A percentile compares a stretch with the other conserved stretches of the same genome.
These are phyloP conservation scores for Aurifilum marmelostoma DNA, from an alignment of 2,329 filamentous ascomycete genomes.

Conservation along the genomic window DNA sequence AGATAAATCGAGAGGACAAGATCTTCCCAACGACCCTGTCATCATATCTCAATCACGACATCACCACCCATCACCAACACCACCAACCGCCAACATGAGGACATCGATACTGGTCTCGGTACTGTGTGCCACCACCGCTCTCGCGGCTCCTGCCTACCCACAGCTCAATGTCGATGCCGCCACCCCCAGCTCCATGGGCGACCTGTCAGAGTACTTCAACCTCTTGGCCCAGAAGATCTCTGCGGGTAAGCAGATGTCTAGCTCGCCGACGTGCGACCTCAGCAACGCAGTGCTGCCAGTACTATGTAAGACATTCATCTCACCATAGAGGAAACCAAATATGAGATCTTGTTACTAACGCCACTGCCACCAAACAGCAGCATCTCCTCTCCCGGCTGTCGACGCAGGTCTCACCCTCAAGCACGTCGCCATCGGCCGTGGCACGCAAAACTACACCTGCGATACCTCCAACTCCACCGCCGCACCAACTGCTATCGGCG, in stretches of 20 bases:
- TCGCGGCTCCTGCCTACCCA: slow-evolving; percentile 53
- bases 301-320: slow-evolving; percentile 17
- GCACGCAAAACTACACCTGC: slow-evolving; percentile 95
- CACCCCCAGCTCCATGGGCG: slow-evolving; percentile 44
- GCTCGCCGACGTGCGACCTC: slow-evolving; percentile 56
- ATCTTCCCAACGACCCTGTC: neutral
- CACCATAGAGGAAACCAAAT: slow-evolving; percentile 23
- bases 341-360: slow-evolving; percentile 33
- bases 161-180: slow-evolving; percentile 45
- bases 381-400: slow-evolving; percentile 63
- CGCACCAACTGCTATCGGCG: slow-evolving; percentile 69
- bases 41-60: neutral
- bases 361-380: slow-evolving; percentile 44
- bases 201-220: slow-evolving; percentile 65
- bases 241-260: slow-evolving; percentile 45
- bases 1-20: neutral
- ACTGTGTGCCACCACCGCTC: slow-evolving; percentile 47
- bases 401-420: slow-evolving; percentile 64
- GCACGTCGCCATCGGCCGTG: slow-evolving; percentile 84
- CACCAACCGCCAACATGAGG: slow-evolving; percentile 51
- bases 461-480: slow-evolving; percentile 60
- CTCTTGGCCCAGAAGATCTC: slow-evolving; percentile 59
- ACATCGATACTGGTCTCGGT: slow-evolving; percentile 51
- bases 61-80: slow-evolving; percentile 11
- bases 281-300: slow-evolving; percentile 54